These are phyloP conservation scores for Chaetomiaceae sp. DNA, from an alignment of 2,329 filamentous ascomycete species.

Conservation along the genomic window DNA sequence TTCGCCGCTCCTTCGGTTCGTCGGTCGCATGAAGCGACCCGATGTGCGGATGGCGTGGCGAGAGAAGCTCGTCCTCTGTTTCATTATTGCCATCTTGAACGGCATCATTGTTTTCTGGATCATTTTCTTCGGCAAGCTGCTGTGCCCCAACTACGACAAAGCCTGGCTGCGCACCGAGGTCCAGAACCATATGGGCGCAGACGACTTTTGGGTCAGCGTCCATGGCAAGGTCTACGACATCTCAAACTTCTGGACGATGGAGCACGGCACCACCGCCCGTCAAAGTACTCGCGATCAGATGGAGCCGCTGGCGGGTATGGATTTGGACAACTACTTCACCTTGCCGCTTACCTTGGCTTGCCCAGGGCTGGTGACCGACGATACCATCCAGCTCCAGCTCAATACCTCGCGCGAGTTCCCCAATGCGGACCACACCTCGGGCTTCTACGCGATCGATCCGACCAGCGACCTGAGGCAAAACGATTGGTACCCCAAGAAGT, in stretches of 20 bases:
- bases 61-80: slow-evolving; percentile 82
- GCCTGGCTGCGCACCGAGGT: slow-evolving; percentile 75
- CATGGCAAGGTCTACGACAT: slow-evolving; percentile 90
- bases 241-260: slow-evolving; percentile 75
- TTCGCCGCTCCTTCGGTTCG: slow-evolving; percentile 69
- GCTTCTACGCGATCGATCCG: slow-evolving; percentile 52
- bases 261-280: slow-evolving; percentile 72
- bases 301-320: slow-evolving; percentile 70
- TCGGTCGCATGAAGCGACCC: slow-evolving; percentile 94
- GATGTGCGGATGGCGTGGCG: slow-evolving; percentile 97
- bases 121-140: slow-evolving; percentile 72
- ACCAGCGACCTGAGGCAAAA: slow-evolving; percentile 55
- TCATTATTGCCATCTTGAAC: slow-evolving; percentile 79
- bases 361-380: slow-evolving; percentile 61
- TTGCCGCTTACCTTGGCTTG: slow-evolving; percentile 74
- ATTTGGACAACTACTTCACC: slow-evolving; percentile 81
- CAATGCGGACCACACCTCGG: slow-evolving; percentile 65
- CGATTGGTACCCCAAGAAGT: slow-evolving; percentile 73
- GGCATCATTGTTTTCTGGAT: slow-evolving; percentile 86
- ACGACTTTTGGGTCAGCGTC: slow-evolving; percentile 83
- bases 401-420: slow-evolving; percentile 32
- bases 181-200: slow-evolving; percentile 60
- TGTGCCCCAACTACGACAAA: slow-evolving; percentile 90
- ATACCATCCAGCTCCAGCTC: slow-evolving; percentile 46
- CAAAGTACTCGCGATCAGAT: slow-evolving; percentile 62